These are phyloP conservation scores for Durotheca rogersii DNA, from an alignment of 495 filamentous ascomycete species.

Conservation along the genomic window DNA sequence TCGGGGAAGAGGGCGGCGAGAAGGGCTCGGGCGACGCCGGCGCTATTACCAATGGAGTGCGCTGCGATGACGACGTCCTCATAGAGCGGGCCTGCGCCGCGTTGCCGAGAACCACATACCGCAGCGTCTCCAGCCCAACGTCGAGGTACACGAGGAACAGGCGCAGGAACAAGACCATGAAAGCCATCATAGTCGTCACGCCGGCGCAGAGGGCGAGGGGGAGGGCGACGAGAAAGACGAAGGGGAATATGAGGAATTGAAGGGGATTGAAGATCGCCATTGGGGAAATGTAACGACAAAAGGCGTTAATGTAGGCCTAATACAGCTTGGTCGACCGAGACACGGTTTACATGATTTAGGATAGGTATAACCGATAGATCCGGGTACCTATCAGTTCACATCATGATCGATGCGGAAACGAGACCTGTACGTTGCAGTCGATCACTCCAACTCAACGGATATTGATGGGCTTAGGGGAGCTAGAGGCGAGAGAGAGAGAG, in stretches of 20 bases:
- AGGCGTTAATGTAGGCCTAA: too few relatives aligned
- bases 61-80: slow-evolving; percentile 18
- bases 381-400: slow-evolving; percentile 13
- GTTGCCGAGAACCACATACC: slow-evolving; percentile 32
- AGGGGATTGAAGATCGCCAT: slow-evolving; percentile 52
- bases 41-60: slow-evolving; percentile 5
- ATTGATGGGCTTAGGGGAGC: background rate
- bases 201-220: slow-evolving; percentile 69
- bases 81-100: slow-evolving; percentile 23
- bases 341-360: slow-evolving; percentile 4
- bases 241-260: slow-evolving; percentile 59
- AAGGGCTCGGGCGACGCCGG: slow-evolving; percentile 2
- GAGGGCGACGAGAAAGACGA: slow-evolving; percentile 64
- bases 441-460: slow-evolving; percentile 1
- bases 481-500: background rate
- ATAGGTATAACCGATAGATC: slow-evolving; percentile 2
- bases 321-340: too few relatives aligned
- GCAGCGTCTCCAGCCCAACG: slow-evolving; percentile 52
- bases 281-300: slow-evolving; percentile 1
- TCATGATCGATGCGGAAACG: slow-evolving; percentile 14
- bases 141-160: slow-evolving; percentile 69
- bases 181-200: slow-evolving; percentile 66
- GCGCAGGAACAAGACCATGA: slow-evolving; percentile 63
- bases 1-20: slow-evolving; percentile 19
- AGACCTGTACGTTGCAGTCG: slow-evolving; percentile 1